A percentile compares a stretch with the other conserved stretches of the same genome.
Conservation (phyloP, 2,329 filamentous ascomycete species). For the Aspergillus sojae region DNA sequence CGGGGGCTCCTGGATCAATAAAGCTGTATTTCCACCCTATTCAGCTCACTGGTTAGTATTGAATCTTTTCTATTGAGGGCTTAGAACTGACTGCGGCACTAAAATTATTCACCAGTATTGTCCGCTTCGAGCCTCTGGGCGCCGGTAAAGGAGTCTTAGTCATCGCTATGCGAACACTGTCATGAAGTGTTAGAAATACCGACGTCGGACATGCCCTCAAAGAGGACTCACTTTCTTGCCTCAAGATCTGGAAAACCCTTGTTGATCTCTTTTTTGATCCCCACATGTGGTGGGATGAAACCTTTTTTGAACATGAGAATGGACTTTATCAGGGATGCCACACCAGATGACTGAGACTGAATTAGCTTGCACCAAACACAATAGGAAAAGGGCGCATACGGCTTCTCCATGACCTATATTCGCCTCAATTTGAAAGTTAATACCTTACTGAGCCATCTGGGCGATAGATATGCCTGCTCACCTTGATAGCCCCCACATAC, state of each 20-base stretch:
- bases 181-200: background rate
- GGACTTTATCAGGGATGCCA: constrained; percentile 56
- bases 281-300: constrained; percentile 65
- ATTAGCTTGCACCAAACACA: no score
- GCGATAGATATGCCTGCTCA: no score
- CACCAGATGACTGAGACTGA: constrained; percentile 11
- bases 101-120: background rate
- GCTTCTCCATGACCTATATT: constrained; percentile 52
- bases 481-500: constrained; percentile 35
- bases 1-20: no score
- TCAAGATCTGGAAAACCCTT: background rate
- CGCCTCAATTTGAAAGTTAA: constrained; percentile 1
- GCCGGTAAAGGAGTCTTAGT: background rate
- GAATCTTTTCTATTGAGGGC: no score
- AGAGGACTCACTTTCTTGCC: no score
- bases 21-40: no score
- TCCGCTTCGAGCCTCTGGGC: background rate
- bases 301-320: constrained; percentile 66
- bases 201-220: background rate
- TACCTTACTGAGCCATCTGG: no score
- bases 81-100: background rate
- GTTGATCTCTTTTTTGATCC: constrained; percentile 56
- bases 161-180: no score
- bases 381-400: no score
- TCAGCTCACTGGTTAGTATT: no score